Percentiles rank a stretch among this genome's conserved stretches.
phyloP scores from a whole-genome alignment of 2,329 filamentous ascomycete species.

The Knufia fluminis region DNA sequence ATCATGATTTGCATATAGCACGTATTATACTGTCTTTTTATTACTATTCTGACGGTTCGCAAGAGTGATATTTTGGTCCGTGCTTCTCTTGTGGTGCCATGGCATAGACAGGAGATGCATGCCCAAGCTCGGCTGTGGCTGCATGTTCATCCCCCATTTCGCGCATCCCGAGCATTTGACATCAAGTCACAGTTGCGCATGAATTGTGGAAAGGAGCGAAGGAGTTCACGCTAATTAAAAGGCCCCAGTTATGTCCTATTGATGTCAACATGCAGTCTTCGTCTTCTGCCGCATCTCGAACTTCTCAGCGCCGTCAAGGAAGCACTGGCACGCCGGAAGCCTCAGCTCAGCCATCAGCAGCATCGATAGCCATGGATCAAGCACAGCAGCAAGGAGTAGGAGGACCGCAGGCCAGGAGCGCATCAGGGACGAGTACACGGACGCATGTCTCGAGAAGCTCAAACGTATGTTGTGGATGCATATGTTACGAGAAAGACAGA shows the following conservation, averaged over 20 bases:
- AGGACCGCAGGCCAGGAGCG: background rate
- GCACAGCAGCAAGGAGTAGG: background rate
- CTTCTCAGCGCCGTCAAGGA: conserved; percentile 2
- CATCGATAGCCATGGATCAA: background rate
- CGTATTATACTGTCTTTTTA: too few relatives aligned
- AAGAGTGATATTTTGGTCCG: too few relatives aligned
- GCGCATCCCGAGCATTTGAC: background rate
- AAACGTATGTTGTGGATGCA: background rate
- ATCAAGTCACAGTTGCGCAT: background rate
- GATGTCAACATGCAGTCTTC: background rate
- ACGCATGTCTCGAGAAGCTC: conserved; percentile 7
- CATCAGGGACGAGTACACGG: conserved; percentile 4
- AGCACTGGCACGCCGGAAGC: conserved; percentile 4
- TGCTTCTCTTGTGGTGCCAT: too few relatives aligned
- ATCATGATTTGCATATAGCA: background rate
- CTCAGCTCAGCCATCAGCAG: background rate
- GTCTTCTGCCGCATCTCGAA: background rate
- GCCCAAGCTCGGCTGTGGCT: background rate
- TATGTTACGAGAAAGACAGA: background rate
- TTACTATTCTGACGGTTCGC: too few relatives aligned
- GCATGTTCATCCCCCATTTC: background rate
- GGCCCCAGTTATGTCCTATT: background rate
- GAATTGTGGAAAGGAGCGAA: background rate
- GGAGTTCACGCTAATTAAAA: background rate
- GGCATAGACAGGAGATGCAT: too few relatives aligned